phyloP scores from a whole-genome alignment of 176 grass and related monocot species.

The Musa beccarii region DNA sequence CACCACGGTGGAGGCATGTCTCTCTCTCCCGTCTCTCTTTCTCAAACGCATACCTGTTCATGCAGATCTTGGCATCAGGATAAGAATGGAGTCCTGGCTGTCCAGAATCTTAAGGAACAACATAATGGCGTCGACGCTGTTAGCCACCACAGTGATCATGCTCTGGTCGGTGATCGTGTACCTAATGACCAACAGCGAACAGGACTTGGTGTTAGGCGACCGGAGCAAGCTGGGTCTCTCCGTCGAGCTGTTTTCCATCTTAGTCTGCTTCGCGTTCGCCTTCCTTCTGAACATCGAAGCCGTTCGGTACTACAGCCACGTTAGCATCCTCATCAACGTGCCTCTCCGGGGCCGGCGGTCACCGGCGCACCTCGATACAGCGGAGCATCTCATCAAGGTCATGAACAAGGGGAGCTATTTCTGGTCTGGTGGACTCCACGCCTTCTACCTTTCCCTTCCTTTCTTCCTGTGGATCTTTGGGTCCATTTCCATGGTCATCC shows the following conservation, averaged over 20 bases:
- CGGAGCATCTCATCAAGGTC: neutral
- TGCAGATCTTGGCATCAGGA: neutral
- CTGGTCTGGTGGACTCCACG: slow-evolving; percentile 3
- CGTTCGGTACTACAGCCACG: slow-evolving; percentile 21
- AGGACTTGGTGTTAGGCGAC: neutral
- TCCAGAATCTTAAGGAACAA: slow-evolving; percentile 16
- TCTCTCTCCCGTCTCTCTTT: neutral
- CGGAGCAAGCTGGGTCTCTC: neutral
- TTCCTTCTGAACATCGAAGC: slow-evolving; percentile 23
- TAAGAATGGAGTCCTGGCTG: slow-evolving; percentile 10
- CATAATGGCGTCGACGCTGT: slow-evolving; percentile 22
- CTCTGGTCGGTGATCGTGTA: neutral
- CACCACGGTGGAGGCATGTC: slow-evolving; percentile 4
- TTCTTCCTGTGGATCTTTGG: slow-evolving; percentile 8
- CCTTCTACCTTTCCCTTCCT: slow-evolving; percentile 5
- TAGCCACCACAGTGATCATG: slow-evolving; percentile 13
- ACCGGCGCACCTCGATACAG: neutral
- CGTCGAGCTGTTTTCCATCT: slow-evolving; percentile 19
- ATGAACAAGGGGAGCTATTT: slow-evolving; percentile 18
- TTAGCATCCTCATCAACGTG: slow-evolving; percentile 13
- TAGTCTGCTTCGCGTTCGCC: slow-evolving; percentile 17
- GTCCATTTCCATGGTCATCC: neutral
- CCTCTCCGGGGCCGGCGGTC: neutral
- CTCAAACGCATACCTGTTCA: no score
- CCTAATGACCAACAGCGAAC: neutral